A percentile compares a stretch with the other conserved stretches of the same genome.
Evolutionary conservation across 1,284 basidiomycete species (phyloP).

Genomic region (Limonomyces culmigenus): DNA sequence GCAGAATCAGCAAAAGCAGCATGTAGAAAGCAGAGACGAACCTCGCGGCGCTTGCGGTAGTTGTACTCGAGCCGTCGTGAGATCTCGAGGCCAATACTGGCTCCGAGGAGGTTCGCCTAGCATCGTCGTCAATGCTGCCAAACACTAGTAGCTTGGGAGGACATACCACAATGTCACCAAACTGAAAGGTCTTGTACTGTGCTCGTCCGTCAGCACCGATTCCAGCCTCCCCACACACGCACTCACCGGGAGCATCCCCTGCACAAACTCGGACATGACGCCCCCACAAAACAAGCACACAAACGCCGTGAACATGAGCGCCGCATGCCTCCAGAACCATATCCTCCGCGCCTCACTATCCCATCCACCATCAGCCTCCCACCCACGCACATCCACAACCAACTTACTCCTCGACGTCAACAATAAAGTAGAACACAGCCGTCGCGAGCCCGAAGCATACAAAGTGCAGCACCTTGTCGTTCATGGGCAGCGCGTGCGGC

Average conservation of each 20-base stretch:
- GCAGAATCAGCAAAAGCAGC: no score
- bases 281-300: conserved; percentile 70
- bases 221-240: conserved; percentile 4
- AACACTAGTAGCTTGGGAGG: conserved; percentile 3
- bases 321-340: conserved; percentile 74
- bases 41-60: conserved; percentile 62
- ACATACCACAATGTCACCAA: conserved; percentile 59
- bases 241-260: conserved; percentile 62
- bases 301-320: conserved; percentile 48
- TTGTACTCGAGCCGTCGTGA: conserved; percentile 56
- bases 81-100: conserved; percentile 49
- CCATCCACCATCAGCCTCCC: no score
- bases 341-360: conserved; percentile 51
- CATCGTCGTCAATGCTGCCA: conserved; percentile 5
- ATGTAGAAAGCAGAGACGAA: no score
- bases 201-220: conserved; percentile 4
- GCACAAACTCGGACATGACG: conserved; percentile 74
- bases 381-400: not conserved
- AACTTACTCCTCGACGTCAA: conserved; percentile 1
- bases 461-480: conserved; percentile 78
- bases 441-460: conserved; percentile 67
- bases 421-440: conserved; percentile 13
- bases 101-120: conserved; percentile 74
- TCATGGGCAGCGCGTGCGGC: conserved; percentile 46
- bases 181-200: conserved; percentile 65